Base-by-base conservation (phyloP, 768 basidiomycete species). In the Collybia mongolica region DNA sequence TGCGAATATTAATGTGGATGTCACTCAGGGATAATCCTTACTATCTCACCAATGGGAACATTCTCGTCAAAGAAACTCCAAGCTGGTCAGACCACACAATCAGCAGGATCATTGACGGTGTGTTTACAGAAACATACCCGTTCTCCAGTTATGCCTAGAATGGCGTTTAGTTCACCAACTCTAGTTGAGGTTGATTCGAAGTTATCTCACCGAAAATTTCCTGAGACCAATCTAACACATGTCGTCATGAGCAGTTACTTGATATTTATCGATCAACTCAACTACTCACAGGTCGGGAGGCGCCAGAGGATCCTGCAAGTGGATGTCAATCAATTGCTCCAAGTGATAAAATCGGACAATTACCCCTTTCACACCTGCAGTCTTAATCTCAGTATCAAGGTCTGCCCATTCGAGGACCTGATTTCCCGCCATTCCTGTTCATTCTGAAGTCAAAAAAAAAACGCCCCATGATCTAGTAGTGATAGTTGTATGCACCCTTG, bases 321-420 rank as follows among this genome's bases (percentile, higher is more conserved):
- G 9, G 7, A 43, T 38, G 24, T 39, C 24, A 44, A 9, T 12
- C 14, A 32, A 3, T 32, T 32, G 5, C 32, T 9, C 11, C 32
- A 43, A 19, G 18, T 24, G 11, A 24, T 15, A 14, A 26, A 44
- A 28, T 8, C 5, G 32, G 24, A 28, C 28, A 72, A 7, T 52
- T 54, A 75, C 78, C 36, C 66, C 69, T 65, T 82, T 71, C 54
- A 83, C 59, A 48, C 76, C 72, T 15, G 73, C 76, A 2, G 82
- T 82, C 70, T 82, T 82, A 53, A 84, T 76, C 61, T 83, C 82
- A 7, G 76, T 73, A 57, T 83, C 81, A 32, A 85, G 63, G 57
- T 82, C 81, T 9, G 62, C 55, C 81, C 82, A 84, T 58, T 84
- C 82, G 17, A 84, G 57, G 1, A 84, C 82, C 60, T 84, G 82